A percentile compares a stretch with the other conserved stretches of the same genome.
phyloP scores from a whole-genome alignment of 306 rosid genomes.

The Comarum palustre region DNA sequence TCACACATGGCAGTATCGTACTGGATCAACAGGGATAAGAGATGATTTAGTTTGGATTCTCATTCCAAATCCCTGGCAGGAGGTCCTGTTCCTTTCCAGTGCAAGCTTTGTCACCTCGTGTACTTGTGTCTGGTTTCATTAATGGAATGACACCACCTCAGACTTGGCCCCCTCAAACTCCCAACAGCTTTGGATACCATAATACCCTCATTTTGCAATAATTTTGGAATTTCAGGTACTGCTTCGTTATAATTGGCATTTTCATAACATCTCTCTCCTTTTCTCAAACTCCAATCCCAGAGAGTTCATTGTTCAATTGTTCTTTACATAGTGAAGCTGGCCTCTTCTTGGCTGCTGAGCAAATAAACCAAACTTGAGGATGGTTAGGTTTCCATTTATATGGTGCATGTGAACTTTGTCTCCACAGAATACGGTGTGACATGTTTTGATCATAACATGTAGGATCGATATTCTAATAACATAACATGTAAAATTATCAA shows the following conservation, averaged over 20 bases:
- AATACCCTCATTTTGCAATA: not conserved
- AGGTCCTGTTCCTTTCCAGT: constrained; percentile 1
- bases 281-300: not conserved
- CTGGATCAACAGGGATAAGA: constrained; percentile 38
- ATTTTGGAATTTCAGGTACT: constrained; percentile 7
- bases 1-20: constrained; percentile 21
- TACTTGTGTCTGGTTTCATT: not conserved
- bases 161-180: not conserved
- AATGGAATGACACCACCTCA: not conserved
- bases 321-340: not conserved
- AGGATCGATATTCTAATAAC: not conserved
- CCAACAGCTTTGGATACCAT: not conserved
- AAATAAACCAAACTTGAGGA: not conserved
- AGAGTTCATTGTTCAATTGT: not conserved
- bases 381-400: not conserved
- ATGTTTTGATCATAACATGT: too few relatives aligned
- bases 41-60: constrained; percentile 22
- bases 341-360: constrained; percentile 15
- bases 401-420: not conserved
- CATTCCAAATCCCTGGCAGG: not conserved
- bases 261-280: not conserved
- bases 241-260: not conserved
- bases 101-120: not conserved
- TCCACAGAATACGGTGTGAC: not conserved
- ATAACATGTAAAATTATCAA: not conserved